Evolutionary conservation across 2,329 filamentous ascomycete species (phyloP).

Genomic region (Aspergillus ibericus): DNA sequence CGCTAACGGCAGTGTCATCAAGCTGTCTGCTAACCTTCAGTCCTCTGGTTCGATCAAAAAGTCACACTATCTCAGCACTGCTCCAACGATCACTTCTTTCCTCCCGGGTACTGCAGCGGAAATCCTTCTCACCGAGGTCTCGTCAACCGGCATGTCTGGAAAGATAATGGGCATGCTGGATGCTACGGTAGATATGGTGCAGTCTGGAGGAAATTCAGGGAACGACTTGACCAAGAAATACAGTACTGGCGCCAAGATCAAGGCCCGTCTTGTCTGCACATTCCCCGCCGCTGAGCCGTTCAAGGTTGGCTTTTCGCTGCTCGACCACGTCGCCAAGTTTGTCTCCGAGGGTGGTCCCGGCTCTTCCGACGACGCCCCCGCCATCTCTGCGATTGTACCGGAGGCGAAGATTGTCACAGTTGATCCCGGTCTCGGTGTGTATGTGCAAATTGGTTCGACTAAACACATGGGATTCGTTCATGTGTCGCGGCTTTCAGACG

Average conservation of each 20-base stretch:
- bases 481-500: conserved; percentile 87
- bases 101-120: conserved; percentile 90
- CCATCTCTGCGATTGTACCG: conserved; percentile 69
- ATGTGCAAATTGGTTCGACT: conserved; percentile 68
- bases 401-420: conserved; percentile 78
- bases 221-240: conserved; percentile 71
- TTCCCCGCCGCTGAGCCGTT: conserved; percentile 76
- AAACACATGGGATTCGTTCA: conserved; percentile 83
- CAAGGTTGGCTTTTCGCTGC: conserved; percentile 82
- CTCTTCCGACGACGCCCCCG: conserved; percentile 47
- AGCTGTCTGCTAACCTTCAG: conserved; percentile 73
- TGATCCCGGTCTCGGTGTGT: conserved; percentile 76
- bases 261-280: conserved; percentile 82
- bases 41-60: conserved; percentile 69
- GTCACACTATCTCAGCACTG: conserved; percentile 66
- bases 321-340: conserved; percentile 80
- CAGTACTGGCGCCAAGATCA: conserved; percentile 80
- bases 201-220: conserved; percentile 74
- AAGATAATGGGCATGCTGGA: conserved; percentile 92
- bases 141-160: conserved; percentile 72
- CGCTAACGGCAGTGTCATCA: conserved; percentile 77
- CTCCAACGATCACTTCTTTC: conserved; percentile 85
- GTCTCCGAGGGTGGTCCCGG: conserved; percentile 34
- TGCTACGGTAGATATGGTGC: conserved; percentile 84
- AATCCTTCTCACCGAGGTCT: conserved; percentile 75